Evolutionary conservation across 495 filamentous ascomycete species (phyloP).

Genomic region (Usnea hakonensis): DNA sequence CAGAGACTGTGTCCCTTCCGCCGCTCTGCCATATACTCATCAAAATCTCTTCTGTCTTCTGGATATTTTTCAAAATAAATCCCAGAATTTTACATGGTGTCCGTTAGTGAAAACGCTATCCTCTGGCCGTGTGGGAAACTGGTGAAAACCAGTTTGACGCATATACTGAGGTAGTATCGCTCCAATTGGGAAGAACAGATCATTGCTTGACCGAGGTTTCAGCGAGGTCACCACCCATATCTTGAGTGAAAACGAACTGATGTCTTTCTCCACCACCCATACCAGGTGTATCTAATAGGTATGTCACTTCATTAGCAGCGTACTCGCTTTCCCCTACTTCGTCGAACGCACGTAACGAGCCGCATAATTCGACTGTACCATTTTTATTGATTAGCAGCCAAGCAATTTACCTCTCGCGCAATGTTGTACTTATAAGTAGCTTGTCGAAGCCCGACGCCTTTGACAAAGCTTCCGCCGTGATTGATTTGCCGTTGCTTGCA

Average conservation of each 20-base stretch:
- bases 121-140: constrained; percentile 23
- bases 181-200: constrained; percentile 20
- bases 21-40: constrained; percentile 27
- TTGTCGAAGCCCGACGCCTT: constrained; percentile 5
- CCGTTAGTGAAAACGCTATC: constrained; percentile 27
- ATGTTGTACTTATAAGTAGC: constrained; percentile 14
- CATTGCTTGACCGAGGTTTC: constrained; percentile 7
- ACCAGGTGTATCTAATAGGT: constrained; percentile 24
- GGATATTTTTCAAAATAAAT: constrained; percentile 22
- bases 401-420: neutral
- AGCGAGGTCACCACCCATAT: neutral
- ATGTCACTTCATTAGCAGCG: constrained; percentile 24
- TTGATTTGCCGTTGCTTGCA: constrained; percentile 12
- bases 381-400: neutral
- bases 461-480: constrained; percentile 11
- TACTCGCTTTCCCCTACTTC: constrained; percentile 27
- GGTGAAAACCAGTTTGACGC: constrained; percentile 25
- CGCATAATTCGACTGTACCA: constrained; percentile 25
- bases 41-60: constrained; percentile 26
- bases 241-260: constrained; percentile 18
- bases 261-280: constrained; percentile 27
- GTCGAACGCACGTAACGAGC: constrained; percentile 23
- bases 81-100: constrained; percentile 23
- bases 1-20: constrained; percentile 26
- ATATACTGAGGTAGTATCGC: constrained; percentile 27